A percentile compares a stretch with the other conserved stretches of the same genome.
Conservation (phyloP, 129 eudicot species). For the Erigeron canadensis region DNA sequence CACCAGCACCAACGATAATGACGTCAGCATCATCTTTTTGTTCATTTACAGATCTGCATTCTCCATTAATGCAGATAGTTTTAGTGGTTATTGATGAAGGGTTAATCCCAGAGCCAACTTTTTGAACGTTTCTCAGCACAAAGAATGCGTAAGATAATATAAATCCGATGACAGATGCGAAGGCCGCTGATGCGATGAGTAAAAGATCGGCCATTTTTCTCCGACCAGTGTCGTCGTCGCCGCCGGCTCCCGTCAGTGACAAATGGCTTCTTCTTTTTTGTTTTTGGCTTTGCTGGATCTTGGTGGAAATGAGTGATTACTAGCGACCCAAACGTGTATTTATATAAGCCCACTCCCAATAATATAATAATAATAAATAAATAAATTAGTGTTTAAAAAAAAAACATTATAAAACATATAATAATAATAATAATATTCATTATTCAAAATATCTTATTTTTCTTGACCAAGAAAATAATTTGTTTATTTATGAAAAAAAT, state of each 20-base stretch:
- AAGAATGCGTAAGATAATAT: constrained; percentile 31
- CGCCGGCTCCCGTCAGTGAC: background rate
- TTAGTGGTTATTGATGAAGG: constrained; percentile 33
- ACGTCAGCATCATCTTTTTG: constrained; percentile 42
- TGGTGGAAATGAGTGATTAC: constrained; percentile 25
- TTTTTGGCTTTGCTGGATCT: constrained; percentile 28
- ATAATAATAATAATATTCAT: too few species aligned
- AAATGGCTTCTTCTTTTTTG: background rate
- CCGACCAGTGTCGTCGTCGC: constrained; percentile 33
- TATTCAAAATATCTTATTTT: background rate
- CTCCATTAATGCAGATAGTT: constrained; percentile 34
- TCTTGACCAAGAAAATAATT: too few species aligned
- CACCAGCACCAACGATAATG: constrained; percentile 77
- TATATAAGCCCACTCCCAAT: background rate
- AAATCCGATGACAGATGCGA: constrained; percentile 35
- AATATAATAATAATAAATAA: background rate
- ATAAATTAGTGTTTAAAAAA: too few species aligned
- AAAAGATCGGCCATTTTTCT: constrained; percentile 37
- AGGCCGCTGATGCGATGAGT: constrained; percentile 14
- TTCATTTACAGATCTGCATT: constrained; percentile 39
- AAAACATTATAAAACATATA: too few species aligned
- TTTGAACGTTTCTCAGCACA: constrained; percentile 23
- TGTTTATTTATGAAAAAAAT: too few species aligned
- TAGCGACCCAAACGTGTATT: background rate
- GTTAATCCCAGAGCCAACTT: constrained; percentile 7